phyloP scores from a whole-genome alignment of 441 rosid genomes.

The Erodium moschatum region DNA sequence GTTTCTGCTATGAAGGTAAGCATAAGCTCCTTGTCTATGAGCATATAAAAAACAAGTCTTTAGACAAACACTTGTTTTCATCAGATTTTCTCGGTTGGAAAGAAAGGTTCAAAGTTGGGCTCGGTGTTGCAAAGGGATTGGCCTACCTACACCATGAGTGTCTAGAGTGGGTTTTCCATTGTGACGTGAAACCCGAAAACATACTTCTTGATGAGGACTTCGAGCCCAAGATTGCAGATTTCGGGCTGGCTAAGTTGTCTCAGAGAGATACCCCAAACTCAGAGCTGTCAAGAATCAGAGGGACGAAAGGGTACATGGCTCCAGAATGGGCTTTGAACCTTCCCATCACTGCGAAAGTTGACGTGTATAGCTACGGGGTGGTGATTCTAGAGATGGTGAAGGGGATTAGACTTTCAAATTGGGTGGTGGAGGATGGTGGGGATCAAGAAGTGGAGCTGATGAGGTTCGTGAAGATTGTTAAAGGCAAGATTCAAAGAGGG shows the following conservation, averaged over 20 bases:
- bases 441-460: not conserved
- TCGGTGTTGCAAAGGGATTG: not conserved
- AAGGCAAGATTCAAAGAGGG: not conserved
- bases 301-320: not conserved
- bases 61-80: not conserved
- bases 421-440: not conserved
- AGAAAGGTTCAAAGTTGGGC: not conserved
- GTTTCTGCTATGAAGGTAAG: not conserved
- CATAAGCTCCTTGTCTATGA: not conserved
- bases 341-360: slow-evolving; percentile 3
- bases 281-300: not conserved
- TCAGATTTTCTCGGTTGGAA: not conserved
- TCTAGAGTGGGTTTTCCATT: slow-evolving; percentile 1
- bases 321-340: not conserved
- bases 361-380: not conserved
- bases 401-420: not conserved
- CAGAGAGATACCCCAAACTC: not conserved
- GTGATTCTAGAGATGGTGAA: not conserved
- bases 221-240: not conserved
- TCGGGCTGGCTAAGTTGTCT: not conserved
- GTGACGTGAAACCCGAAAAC: not conserved
- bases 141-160: not conserved
- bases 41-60: not conserved
- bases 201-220: not conserved
- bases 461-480: not conserved